phyloP scores from a whole-genome alignment of 2,329 filamentous ascomycete species.

The Sporothrix inflata region DNA sequence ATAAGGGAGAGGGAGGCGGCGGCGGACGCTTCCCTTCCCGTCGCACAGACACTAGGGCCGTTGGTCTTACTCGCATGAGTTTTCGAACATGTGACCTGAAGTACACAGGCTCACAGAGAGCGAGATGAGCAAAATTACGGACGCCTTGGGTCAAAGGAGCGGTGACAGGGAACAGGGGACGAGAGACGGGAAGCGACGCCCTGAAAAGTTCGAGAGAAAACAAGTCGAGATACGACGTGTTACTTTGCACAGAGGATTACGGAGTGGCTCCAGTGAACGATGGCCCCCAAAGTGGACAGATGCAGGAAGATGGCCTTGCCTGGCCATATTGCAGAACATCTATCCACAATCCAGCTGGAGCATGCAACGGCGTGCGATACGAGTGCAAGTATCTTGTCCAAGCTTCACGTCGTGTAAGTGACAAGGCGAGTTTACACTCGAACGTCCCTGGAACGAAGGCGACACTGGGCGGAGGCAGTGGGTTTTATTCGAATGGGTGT shows the following conservation, averaged over 20 bases:
- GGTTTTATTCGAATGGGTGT: neutral
- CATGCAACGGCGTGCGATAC: neutral
- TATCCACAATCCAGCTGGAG: neutral
- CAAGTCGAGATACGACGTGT: neutral
- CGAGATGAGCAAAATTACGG: neutral
- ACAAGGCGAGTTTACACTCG: neutral
- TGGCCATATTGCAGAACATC: neutral
- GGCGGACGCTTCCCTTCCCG: slow-evolving; percentile 19
- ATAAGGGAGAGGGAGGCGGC: neutral
- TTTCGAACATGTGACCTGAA: slow-evolving; percentile 32
- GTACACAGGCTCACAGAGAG: neutral
- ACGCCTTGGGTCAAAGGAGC: slow-evolving; percentile 21
- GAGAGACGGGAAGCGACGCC: neutral
- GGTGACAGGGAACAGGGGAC: slow-evolving; percentile 35
- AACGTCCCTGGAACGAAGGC: neutral
- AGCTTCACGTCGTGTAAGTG: neutral
- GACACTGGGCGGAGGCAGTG: neutral
- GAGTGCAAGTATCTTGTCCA: neutral
- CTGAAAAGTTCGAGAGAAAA: neutral
- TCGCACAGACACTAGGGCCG: slow-evolving; percentile 27
- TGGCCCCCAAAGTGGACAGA: neutral
- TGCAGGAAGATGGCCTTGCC: neutral
- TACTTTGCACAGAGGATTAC: neutral
- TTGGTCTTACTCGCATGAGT: slow-evolving; percentile 32
- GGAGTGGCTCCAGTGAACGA: neutral